A percentile compares a stretch with the other conserved stretches of the same genome.
phyloP scores from a whole-genome alignment of 805 yeast genomes.

The Teunomyces barrocoloradensis region DNA sequence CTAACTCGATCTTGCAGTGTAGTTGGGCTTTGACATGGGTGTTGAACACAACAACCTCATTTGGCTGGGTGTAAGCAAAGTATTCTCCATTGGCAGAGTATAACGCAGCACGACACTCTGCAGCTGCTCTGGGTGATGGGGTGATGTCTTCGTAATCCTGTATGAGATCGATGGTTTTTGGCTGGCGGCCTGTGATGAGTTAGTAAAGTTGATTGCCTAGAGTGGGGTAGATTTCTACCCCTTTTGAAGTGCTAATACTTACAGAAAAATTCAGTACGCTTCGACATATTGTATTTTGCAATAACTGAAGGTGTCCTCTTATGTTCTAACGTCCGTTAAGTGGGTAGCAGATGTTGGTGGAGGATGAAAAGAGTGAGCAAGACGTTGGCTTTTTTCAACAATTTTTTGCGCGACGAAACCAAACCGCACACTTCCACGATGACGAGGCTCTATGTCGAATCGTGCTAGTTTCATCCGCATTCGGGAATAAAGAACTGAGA shows the following conservation, averaged over 20 bases:
- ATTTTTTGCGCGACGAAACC: constrained; percentile 4
- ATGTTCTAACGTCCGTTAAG: background rate
- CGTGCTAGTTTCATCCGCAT: no score
- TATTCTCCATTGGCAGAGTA: constrained; percentile 67
- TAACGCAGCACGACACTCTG: constrained; percentile 59
- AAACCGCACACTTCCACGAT: background rate
- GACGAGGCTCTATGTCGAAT: background rate
- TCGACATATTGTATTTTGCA: constrained; percentile 26
- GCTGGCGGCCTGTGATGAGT: constrained; percentile 25
- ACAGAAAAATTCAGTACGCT: constrained; percentile 38
- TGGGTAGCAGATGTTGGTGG: background rate
- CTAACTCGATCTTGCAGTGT: constrained; percentile 48
- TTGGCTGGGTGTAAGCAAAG: constrained; percentile 73
- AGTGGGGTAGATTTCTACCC: background rate
- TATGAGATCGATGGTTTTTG: constrained; percentile 23
- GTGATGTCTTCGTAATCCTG: constrained; percentile 36
- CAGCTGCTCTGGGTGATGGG: constrained; percentile 32
- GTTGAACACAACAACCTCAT: constrained; percentile 53
- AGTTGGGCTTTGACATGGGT: constrained; percentile 49
- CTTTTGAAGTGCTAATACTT: constrained; percentile 16
- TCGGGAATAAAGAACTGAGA: no score
- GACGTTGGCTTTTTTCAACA: constrained; percentile 1
- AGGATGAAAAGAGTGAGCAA: constrained; percentile 2
- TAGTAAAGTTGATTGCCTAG: constrained; percentile 13
- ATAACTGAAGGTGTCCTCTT: background rate